These are phyloP conservation scores for Phtheirospermum japonicum DNA, from an alignment of 257 asterid species.

Conservation along the genomic window DNA sequence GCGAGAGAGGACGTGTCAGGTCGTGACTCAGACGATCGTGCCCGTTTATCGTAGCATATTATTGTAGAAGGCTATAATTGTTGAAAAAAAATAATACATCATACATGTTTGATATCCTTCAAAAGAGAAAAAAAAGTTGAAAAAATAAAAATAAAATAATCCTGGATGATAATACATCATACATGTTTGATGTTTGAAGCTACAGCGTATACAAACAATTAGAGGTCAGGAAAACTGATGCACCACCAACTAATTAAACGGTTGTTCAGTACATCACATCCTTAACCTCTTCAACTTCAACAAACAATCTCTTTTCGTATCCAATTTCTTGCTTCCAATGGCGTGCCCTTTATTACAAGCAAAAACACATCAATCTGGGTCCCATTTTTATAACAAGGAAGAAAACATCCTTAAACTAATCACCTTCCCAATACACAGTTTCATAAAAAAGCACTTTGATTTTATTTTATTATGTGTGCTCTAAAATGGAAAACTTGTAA, in stretches of 20 bases:
- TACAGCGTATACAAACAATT: background rate
- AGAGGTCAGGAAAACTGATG: no score
- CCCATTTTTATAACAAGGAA: background rate
- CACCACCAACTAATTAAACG: background rate
- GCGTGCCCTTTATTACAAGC: conserved; percentile 7
- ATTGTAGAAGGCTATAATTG: no score
- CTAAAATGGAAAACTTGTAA: background rate
- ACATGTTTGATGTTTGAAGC: no score
- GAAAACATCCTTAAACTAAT: background rate
- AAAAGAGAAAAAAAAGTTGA: no score
- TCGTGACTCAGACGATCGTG: conserved; percentile 61
- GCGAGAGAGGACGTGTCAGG: conserved; percentile 56
- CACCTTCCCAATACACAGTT: no score
- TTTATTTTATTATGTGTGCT: background rate
- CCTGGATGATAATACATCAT: no score
- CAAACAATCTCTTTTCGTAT: background rate
- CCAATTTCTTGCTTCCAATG: background rate
- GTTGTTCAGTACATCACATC: background rate
- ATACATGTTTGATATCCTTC: no score
- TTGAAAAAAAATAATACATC: no score
- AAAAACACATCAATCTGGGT: background rate
- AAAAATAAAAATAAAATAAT: no score
- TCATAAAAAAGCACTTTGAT: no score
- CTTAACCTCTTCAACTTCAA: conserved; percentile 6
- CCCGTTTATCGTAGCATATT: conserved; percentile 92